Evolutionary conservation across 148 eudicot genomes (phyloP), one percentile per base, ranked within the genome.

Genomic region (Heliamphora exappendiculata): DNA sequence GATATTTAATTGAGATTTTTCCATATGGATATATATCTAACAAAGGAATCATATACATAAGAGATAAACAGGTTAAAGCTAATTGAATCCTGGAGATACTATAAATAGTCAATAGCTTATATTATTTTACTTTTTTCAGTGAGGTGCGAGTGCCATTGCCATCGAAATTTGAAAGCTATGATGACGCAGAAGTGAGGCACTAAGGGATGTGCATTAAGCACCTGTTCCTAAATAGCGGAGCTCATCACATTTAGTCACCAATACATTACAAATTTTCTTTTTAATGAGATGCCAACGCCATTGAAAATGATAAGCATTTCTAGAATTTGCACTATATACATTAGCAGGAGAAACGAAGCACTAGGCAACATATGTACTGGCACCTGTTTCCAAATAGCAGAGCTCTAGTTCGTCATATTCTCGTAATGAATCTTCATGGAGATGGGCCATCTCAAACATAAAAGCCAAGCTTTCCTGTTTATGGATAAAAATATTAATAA

Each of bases 361-460:
- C 72, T 8, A 70, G 39, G 58, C 33, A 45, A 34, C 11, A 51
- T 54, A 69, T 41, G 64, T 14, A 73, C 34, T 71, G 17, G 83
- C 80, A 92, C 99, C 99, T 87, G 99, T 88, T 91, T 95, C 99
- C 81, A 81, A 72, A 83, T 95, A 95, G 83, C 99, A 95, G 73
- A 89, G 90, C 79, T 95, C 99, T 36, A 95, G 88, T 81, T 95
- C 99, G 75, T 89, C 97, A 83, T 92, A 95, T 87, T 95, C 99
- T 50, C 97, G 96, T 67, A 95, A 84, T 69, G 97, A 86, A 85
- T 95, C 99, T 87, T 92, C 99, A 83, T 95, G 88, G 42, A 95
- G 97, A 91, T 92, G 88, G 85, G 96, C 91, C 87, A 95, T 85
- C 76, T 91, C 99, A 85, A 95, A 95, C 99, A 92, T 92, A 79